Evolutionary conservation across 2,329 filamentous ascomycete genomes (phyloP), one percentile per base, ranked within the genome.

Genomic region (Bretziella fagacearum): DNA sequence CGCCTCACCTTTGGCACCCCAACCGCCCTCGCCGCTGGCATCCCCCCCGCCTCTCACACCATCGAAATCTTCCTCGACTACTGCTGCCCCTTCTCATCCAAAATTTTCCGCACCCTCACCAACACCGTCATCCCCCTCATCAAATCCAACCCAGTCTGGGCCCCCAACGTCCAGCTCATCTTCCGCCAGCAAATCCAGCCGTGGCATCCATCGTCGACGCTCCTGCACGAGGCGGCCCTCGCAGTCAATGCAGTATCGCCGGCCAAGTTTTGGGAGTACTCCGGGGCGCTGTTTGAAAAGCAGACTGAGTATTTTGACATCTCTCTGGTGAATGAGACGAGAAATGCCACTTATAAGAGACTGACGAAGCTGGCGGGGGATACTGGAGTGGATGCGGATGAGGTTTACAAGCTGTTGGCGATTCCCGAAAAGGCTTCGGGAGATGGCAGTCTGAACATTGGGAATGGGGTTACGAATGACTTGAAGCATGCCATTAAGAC

Each of bases 101-200:
- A 69, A 59, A 64, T 86, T 56, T 95, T 91, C 73, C 74, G 78
- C 53, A 89, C 82, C 2, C 64, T 95, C 55, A 79, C 80, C 63
- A 66, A 62, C 49, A 63, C 68, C 25, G 73, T 93, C 50, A 67
- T 74, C 51, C 79, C 83, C 1, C 60, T 74, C 41, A 69, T 93
- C 55, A 67, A 70, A 52, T 56, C 68, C 43, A 77, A 77, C 56
- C 77, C 81, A 53, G 55, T 65, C 20, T 69, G 66, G 60, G 60
- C 66, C 11, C 54, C 66, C 51, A 70, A 69, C 52, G 65, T 94
- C 2, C 71, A 82, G 55, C 69, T 93, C 55, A 74, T 96, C 57
- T 84, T 95, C 69, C 81, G 87, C 43, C 87, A 89, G 60, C 86
- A 94, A 60, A 76, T 95, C 57, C 86, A 94, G 66, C 85, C 86